A percentile compares a stretch with the other conserved stretches of the same genome.
These are phyloP conservation scores for Lactifluus pinguis DNA, from an alignment of 768 basidiomycete species.

Conservation along the genomic window DNA sequence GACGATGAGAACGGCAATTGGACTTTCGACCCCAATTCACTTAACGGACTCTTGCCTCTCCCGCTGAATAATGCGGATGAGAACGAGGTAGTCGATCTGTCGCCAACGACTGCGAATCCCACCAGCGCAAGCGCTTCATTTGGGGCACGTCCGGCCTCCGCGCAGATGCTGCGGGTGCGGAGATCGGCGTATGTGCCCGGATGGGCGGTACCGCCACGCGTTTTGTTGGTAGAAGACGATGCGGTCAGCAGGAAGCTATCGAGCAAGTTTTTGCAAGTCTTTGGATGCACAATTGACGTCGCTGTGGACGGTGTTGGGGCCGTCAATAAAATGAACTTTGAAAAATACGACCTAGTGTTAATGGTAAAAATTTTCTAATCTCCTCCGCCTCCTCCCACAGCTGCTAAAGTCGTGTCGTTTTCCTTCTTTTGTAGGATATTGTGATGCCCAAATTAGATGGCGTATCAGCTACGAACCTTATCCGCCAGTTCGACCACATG, in stretches of 20 bases:
- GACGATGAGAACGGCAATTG: conserved; percentile 52
- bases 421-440: conserved; percentile 56
- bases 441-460: conserved; percentile 90
- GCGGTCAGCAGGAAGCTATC: conserved; percentile 81
- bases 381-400: not conserved
- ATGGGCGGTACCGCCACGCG: conserved; percentile 86
- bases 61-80: conserved; percentile 4
- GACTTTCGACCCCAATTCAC: conserved; percentile 41
- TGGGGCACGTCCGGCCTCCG: conserved; percentile 18
- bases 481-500: conserved; percentile 89
- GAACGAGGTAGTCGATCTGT: not conserved
- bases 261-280: conserved; percentile 90
- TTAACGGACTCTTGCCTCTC: conserved; percentile 21
- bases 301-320: conserved; percentile 90
- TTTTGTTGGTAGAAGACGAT: conserved; percentile 93
- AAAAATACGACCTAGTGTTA: conserved; percentile 91
- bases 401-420: not conserved
- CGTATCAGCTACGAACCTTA: conserved; percentile 83
- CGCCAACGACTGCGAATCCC: not conserved
- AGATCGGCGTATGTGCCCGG: conserved; percentile 78
- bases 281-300: conserved; percentile 90
- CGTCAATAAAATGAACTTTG: conserved; percentile 92
- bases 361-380: conserved; percentile 53
- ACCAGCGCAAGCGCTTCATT: conserved; percentile 12
- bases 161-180: conserved; percentile 55